A percentile compares a stretch with the other conserved stretches of the same genome.
These are phyloP conservation scores for Cutaneotrichosporon daszewskae DNA, from an alignment of 1,284 basidiomycete genomes.

Conservation along the genomic window DNA sequence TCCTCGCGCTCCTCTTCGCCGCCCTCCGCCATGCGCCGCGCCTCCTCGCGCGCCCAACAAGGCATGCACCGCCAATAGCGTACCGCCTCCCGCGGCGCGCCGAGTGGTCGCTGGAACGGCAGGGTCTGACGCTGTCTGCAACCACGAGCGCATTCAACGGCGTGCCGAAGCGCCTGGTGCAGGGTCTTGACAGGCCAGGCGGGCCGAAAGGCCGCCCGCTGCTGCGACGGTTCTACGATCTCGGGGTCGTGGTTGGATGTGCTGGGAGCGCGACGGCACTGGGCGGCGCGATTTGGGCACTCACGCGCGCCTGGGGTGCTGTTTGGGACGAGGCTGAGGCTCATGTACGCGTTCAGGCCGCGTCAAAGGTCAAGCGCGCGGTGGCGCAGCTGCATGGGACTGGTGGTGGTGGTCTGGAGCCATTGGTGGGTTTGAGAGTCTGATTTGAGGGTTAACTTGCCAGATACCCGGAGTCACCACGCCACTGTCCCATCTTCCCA, in stretches of 20 bases:
- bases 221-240: slow-evolving; percentile 20
- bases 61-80: slow-evolving; percentile 8
- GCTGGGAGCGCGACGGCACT: slow-evolving; percentile 10
- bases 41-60: not conserved
- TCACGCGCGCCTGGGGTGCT: slow-evolving; percentile 22
- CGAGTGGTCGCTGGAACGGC: slow-evolving; percentile 19
- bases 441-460: not conserved
- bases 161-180: slow-evolving; percentile 13
- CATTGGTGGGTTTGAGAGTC: slow-evolving; percentile 25
- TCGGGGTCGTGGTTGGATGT: slow-evolving; percentile 11
- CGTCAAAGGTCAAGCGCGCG: not conserved
- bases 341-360: slow-evolving; percentile 18
- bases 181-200: not conserved
- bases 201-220: not conserved
- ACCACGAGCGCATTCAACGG: slow-evolving; percentile 25
- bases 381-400: not conserved
- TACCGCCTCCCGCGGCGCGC: slow-evolving; percentile 14
- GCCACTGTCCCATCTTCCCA: slow-evolving; percentile 38
- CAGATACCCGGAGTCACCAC: slow-evolving; percentile 46
- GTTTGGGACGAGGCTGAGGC: slow-evolving; percentile 30
- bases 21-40: slow-evolving; percentile 15
- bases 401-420: slow-evolving; percentile 24
- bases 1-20: slow-evolving; percentile 18
- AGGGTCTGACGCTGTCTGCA: slow-evolving; percentile 16
- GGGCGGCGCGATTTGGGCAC: slow-evolving; percentile 24